Percentiles rank a stretch among this genome's conserved stretches.
These are phyloP conservation scores for Polychytrium aggregatum DNA, from an alignment of 192 early-diverging fungal species.

Conservation along the genomic window DNA sequence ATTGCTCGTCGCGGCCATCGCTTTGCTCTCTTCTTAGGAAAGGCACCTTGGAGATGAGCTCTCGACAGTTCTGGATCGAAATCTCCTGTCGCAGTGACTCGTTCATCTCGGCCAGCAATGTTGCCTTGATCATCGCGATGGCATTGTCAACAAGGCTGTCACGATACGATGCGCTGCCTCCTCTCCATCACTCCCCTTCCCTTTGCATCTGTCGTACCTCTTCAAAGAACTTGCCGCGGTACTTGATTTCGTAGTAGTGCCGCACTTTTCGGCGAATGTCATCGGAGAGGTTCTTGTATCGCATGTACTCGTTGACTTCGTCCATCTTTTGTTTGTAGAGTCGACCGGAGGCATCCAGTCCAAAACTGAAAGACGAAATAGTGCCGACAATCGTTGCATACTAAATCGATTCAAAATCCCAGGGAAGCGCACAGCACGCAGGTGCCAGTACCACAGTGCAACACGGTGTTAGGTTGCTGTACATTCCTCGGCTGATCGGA, in stretches of 20 bases:
- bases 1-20: conserved; percentile 30
- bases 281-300: conserved; percentile 23
- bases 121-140: too few relatives aligned
- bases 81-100: too few relatives aligned
- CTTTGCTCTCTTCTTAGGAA: conserved; percentile 25
- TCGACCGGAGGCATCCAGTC: conserved; percentile 32
- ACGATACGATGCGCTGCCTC: too few relatives aligned
- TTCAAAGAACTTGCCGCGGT: conserved; percentile 37
- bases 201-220: too few relatives aligned
- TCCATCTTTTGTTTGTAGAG: conserved; percentile 38
- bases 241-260: conserved; percentile 36
- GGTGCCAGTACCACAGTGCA: too few relatives aligned
- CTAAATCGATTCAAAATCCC: too few relatives aligned
- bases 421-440: too few relatives aligned
- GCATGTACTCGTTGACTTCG: conserved; percentile 44
- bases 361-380: conserved; percentile 34
- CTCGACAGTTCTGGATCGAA: conserved; percentile 32
- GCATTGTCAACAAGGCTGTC: too few relatives aligned
- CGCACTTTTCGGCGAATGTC: conserved; percentile 21
- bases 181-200: too few relatives aligned
- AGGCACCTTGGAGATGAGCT: conserved; percentile 32
- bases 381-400: conserved; percentile 34
- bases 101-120: too few relatives aligned
- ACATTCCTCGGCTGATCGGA: too few relatives aligned
- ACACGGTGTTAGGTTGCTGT: too few relatives aligned